Percentiles rank a stretch among this genome's conserved stretches.
Evolutionary conservation across 2,329 filamentous ascomycete species (phyloP).

Genomic region (Neospermospora avenae): DNA sequence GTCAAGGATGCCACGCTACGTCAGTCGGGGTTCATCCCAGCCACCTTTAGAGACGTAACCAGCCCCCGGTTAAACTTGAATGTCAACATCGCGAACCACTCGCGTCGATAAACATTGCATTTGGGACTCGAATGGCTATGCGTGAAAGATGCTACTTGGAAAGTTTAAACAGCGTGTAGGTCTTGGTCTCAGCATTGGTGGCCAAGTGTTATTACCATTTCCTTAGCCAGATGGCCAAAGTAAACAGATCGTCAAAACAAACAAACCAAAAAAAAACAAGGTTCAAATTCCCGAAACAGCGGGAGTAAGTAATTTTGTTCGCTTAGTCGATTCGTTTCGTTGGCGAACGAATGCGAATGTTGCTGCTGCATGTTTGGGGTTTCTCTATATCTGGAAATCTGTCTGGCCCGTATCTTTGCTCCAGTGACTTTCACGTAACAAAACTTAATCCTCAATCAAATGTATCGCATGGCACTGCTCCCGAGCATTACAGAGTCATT

Average conservation of each 20-base stretch:
- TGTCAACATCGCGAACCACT: not conserved
- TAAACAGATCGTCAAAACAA: constrained; percentile 5
- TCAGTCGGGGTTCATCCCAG: not conserved
- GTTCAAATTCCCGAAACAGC: not conserved
- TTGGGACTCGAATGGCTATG: not conserved
- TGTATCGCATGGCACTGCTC: too few species aligned
- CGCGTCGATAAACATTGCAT: not conserved
- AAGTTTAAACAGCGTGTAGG: not conserved
- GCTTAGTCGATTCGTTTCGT: not conserved
- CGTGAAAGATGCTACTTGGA: not conserved
- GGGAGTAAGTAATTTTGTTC: not conserved
- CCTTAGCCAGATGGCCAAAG: not conserved
- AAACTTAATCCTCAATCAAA: too few species aligned
- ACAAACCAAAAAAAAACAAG: not conserved
- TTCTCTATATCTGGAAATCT: not conserved
- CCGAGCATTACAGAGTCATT: not conserved
- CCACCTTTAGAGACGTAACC: constrained; percentile 1
- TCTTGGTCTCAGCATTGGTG: not conserved
- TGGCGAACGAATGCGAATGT: not conserved
- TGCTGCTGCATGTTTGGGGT: too few species aligned
- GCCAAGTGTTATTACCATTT: not conserved
- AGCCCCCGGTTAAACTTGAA: not conserved
- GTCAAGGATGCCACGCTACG: not conserved
- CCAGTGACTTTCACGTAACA: not conserved
- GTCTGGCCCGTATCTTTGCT: not conserved